Evolutionary conservation across 2,329 filamentous ascomycete species (phyloP), one percentile per base, ranked within the genome.

Genomic region (Myriosclerotinia scirpicola): DNA sequence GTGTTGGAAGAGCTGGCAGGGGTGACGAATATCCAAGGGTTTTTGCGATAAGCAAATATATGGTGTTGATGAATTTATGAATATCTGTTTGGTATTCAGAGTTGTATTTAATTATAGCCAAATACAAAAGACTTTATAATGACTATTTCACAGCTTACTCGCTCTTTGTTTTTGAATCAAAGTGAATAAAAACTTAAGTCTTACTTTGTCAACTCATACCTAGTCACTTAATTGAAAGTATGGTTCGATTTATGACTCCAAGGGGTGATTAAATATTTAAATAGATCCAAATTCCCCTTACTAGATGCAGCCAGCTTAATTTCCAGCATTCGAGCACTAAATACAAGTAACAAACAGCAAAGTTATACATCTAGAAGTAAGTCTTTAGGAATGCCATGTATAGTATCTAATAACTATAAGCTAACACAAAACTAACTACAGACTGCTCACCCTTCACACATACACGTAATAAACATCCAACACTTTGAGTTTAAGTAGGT

Each of bases 241-340:
- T 34, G 30, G 5, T 34, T 34, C 5, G 30, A 34, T 2, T 34
- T 34, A 34, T 34, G 2, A 12, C 38, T 40, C 38, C 2, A 15
- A 15, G 20, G 8, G 15, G 15, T 7, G 38, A 42, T 7, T 12
- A 14, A 20, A 6, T 30, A 3, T 14, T 9, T 2, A 40, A 12
- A 42, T 2, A 2, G 38, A 30, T 15, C 15, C 11, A 14, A 5
- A 14, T 48, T 2, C 2, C 11, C 46, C 6, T 7, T 20, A 22
- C 46, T 9, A 7, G 20, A 11, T 30, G 12, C 8, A 34, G 5
- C n/a, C 8, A 14, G 5, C 5, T 46, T 11, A 20, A 8, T 17
- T 1, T 1, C 20, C 14, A 15, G 20, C 15, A 30, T 44, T 2
- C 8, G 20, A 17, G 11, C 3, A 26, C 0, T 3, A 17, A 2